Evolutionary conservation across 176 grass and related monocot genomes (phyloP), one percentile per base, ranked within the genome.

Genomic region (Paspalum notatum): DNA sequence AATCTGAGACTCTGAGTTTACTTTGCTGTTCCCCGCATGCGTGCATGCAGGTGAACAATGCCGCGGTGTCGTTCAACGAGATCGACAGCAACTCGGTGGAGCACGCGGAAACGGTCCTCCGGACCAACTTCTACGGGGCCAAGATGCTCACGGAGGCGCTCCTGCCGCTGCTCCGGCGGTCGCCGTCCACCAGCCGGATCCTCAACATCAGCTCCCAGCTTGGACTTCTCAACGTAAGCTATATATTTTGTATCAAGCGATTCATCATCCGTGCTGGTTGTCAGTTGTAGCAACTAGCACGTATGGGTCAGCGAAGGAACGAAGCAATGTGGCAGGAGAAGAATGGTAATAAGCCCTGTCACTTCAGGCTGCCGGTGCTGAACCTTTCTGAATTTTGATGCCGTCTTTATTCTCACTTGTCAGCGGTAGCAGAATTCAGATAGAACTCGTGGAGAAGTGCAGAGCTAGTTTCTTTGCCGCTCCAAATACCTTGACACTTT

Each of bases 161-260:
- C 3, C 62, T 94, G 41, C 95, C 95, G 2, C 74, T 91, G 3
- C 94, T 98, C 54, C 92, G 95, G 73, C 92, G 82, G 46, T 83
- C 74, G 14, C 44, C 86, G 8, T 11, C 83, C 32, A 83, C 42
- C 59, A 94, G 95, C 80, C 70, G 95, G 27, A 94, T 98, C 71
- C 90, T 98, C 1, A 98, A 94, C 83, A 86, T 98, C 62, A 94
- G 95, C 77, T 98, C 95, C 2, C 92, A 90, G 61, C 95, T 98
- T 27, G 95, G 95, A 61, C 92, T 94, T 67, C 90, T 98, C 17
- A 93, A 93, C 21, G 94, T 94, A 90, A 94, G 89, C 83, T 59
- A 21, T 32, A 32, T 32, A 32, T 32, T 32, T 32, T 32, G 32
- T 32, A 32, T 32, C 32, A 32, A 32, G 32, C 32, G 32, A 56